These are phyloP conservation scores for Boletus smithii DNA, from an alignment of 1,284 basidiomycete genomes.

Conservation along the genomic window DNA sequence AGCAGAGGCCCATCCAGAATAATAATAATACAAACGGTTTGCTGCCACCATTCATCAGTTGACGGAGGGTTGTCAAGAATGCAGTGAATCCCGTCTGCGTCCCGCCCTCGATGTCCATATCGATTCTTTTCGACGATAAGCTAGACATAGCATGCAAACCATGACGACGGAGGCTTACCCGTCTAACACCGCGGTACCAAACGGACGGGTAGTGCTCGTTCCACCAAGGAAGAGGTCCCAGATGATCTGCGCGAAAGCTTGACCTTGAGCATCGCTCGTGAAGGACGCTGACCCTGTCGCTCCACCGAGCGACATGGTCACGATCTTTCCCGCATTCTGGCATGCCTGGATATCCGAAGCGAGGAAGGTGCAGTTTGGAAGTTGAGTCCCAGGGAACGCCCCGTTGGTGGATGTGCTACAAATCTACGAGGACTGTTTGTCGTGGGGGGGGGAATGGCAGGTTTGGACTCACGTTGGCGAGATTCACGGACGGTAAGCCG, in stretches of 20 bases:
- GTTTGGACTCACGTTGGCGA: conserved; percentile 49
- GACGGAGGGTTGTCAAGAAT: conserved; percentile 53
- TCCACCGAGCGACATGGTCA: conserved; percentile 64
- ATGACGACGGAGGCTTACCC: conserved; percentile 41
- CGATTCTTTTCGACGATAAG: conserved; percentile 41
- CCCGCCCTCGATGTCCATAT: conserved; percentile 68
- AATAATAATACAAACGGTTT: conserved; percentile 41
- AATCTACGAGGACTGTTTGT: conserved; percentile 5
- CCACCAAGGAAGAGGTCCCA: conserved; percentile 69
- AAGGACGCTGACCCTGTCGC: conserved; percentile 54
- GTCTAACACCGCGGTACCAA: conserved; percentile 62
- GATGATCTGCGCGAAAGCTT: conserved; percentile 52
- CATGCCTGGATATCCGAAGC: conserved; percentile 56
- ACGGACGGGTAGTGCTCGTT: conserved; percentile 46
- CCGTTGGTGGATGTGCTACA: conserved; percentile 44
- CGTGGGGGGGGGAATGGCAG: background rate
- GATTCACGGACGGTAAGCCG: conserved; percentile 55
- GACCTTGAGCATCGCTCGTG: conserved; percentile 48
- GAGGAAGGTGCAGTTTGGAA: conserved; percentile 58
- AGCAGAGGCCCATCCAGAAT: background rate
- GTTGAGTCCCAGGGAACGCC: conserved; percentile 52
- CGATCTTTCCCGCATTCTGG: conserved; percentile 61
- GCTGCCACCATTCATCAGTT: conserved; percentile 44
- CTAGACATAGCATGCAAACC: background rate
- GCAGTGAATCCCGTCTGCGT: conserved; percentile 47